A percentile compares a stretch with the other conserved stretches of the same genome.
phyloP scores from a whole-genome alignment of 2,329 filamentous ascomycete species.

The Camptophora hylomeconis region DNA sequence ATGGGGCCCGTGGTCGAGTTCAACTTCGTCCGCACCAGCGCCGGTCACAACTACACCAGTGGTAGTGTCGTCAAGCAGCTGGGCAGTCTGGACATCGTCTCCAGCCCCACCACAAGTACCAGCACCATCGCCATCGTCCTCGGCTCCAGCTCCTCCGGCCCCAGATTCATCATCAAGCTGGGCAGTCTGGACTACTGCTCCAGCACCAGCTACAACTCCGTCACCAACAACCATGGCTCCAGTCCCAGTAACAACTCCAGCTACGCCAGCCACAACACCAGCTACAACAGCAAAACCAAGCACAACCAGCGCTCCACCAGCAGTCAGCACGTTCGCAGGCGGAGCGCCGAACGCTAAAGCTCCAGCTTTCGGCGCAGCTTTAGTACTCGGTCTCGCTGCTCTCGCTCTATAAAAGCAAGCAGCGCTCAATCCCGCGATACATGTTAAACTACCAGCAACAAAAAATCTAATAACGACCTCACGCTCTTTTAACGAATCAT shows the following conservation, averaged over 20 bases:
- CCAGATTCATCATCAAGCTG: slow-evolving; percentile 5
- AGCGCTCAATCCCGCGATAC: no score
- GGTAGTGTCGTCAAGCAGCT: slow-evolving; percentile 1
- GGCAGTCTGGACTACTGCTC: slow-evolving; percentile 2
- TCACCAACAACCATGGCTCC: slow-evolving; percentile 1
- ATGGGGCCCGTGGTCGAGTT: not conserved
- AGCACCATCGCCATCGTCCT: slow-evolving; percentile 3
- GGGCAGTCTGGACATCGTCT: slow-evolving; percentile 6
- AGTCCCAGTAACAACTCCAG: slow-evolving; percentile 7
- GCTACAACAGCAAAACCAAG: not conserved
- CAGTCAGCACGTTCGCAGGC: no score
- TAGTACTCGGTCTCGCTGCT: no score
- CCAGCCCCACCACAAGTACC: slow-evolving; percentile 3
- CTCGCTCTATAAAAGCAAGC: no score
- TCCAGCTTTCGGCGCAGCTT: no score
- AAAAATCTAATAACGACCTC: no score
- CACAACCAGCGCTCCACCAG: no score
- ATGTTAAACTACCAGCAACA: no score
- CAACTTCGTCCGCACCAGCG: not conserved
- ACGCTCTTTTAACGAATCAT: no score
- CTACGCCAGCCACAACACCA: slow-evolving; percentile 1
- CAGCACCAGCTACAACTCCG: not conserved
- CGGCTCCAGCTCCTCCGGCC: slow-evolving; percentile 5
- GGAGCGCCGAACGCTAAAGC: no score
- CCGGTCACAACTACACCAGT: slow-evolving; percentile 1